Base-by-base conservation (phyloP, 1,284 basidiomycete species). In the Fomitopsis palustris region DNA sequence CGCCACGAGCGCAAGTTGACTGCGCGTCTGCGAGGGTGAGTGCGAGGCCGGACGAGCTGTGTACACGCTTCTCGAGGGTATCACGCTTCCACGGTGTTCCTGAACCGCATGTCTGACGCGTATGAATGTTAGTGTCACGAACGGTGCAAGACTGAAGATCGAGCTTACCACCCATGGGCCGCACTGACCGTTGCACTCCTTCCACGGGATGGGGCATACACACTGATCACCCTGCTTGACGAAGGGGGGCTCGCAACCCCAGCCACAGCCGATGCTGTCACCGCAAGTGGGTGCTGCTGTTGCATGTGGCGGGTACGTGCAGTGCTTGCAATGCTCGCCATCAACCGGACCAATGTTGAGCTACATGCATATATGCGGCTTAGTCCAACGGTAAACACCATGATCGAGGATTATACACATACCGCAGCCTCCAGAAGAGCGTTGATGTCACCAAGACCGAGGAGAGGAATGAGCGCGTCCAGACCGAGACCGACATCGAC, bases 301-400 rank as follows among this genome's bases (percentile, higher is more conserved):
- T 2, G 77, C 70, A 60, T 81, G 72, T 1, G 69, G 61, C 0
- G 81, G 81, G 65, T 78, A 82, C 1, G 65, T 60, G 69, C 81
- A 83, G 17, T 57, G 59, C 39, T 17, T 35, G 49, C 49, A 52
- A 21, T n/a, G 49, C 1, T 29, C 25, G 4, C n/a, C 33, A 23
- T 52, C 49, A 52, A 52, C n/a, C 9, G 56, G 56, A 12, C 33
- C 37, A 25, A 41, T 47, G 45, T 57, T 57, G 25, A 57, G 23
- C 56, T 47, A 29, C 31, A 29, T n/a, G 19, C 41, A 31, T 17
- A 31, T 19, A 54, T n/a, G 35, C n/a, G 27, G 3, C 9, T 52
- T 25, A n/a, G 31, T 37, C 8, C 12, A 37, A 37, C 35, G 4
- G 3, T 14, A 37, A 1, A 14, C 35, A 37, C 16, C 16, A 14